phyloP scores from a whole-genome alignment of 228 moss, liverwort and hornwort genomes.

The Sphagnum fallax region DNA sequence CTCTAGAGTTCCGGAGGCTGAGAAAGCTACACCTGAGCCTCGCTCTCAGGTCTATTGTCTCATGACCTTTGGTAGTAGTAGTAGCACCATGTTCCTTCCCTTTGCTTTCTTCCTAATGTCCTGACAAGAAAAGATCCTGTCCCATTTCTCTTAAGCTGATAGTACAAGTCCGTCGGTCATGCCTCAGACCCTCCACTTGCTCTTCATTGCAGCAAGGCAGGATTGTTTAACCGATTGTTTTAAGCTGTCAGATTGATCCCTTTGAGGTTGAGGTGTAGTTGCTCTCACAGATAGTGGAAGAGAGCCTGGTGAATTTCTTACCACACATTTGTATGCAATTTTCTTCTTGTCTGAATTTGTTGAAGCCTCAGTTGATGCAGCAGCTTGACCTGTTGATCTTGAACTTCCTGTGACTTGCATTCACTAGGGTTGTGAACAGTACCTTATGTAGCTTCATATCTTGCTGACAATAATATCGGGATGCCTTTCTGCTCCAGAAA shows the following conservation, averaged over 20 bases:
- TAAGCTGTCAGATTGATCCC: background rate
- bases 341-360: background rate
- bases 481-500: constrained; percentile 7
- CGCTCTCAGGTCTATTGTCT: constrained; percentile 7
- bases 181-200: background rate
- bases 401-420: background rate
- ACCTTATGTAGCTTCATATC: background rate
- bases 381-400: background rate
- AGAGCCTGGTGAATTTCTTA: too few relatives aligned
- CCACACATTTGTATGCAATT: too few relatives aligned
- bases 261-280: too few relatives aligned
- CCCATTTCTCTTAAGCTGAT: background rate
- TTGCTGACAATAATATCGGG: background rate
- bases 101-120: constrained; percentile 4
- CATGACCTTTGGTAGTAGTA: background rate
- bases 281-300: too few relatives aligned
- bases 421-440: background rate
- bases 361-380: background rate
- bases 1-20: constrained; percentile 8
- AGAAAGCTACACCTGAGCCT: constrained; percentile 3
- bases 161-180: background rate
- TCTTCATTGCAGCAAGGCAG: too few relatives aligned
- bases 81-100: background rate
- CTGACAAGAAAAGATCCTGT: background rate
- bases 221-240: background rate